Evolutionary conservation across 495 filamentous ascomycete species (phyloP).

Genomic region (Aspergillus panamensis): DNA sequence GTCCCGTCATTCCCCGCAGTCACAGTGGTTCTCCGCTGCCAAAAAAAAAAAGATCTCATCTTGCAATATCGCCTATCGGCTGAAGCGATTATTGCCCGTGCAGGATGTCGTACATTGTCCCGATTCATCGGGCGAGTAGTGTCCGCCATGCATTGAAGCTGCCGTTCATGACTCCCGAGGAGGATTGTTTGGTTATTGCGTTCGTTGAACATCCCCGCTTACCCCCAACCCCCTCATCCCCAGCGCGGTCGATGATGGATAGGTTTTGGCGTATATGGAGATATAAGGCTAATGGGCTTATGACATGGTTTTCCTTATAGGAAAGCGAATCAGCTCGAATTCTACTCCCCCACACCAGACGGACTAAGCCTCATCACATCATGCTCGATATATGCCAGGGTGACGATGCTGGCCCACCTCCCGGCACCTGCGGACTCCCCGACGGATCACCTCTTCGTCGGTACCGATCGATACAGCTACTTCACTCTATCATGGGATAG

Average conservation of each 20-base stretch:
- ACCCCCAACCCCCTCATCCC: too few relatives aligned
- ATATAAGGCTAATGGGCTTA: slow-evolving; percentile 10
- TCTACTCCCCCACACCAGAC: slow-evolving; percentile 62
- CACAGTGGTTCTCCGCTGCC: not conserved
- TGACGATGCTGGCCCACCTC: slow-evolving; percentile 81
- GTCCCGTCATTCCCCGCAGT: slow-evolving; percentile 12
- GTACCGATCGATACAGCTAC: slow-evolving; percentile 83
- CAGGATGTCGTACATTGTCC: slow-evolving; percentile 90
- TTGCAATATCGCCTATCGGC: not conserved
- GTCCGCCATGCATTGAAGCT: slow-evolving; percentile 82
- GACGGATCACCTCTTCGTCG: slow-evolving; percentile 89
- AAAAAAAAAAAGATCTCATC: not conserved
- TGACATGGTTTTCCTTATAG: slow-evolving; percentile 41
- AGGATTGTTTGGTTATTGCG: slow-evolving; percentile 84
- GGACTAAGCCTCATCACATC: slow-evolving; percentile 60
- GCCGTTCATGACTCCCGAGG: slow-evolving; percentile 65
- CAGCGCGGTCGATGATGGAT: too few relatives aligned
- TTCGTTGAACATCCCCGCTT: slow-evolving; percentile 44
- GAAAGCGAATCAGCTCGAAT: slow-evolving; percentile 88
- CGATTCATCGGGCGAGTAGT: slow-evolving; percentile 88
- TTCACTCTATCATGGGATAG: slow-evolving; percentile 85
- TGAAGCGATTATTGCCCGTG: not conserved
- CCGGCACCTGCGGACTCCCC: slow-evolving; percentile 62
- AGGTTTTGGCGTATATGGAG: too few relatives aligned
- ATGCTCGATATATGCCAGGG: slow-evolving; percentile 71